phyloP scores from a whole-genome alignment of 768 basidiomycete species.

The Suillus fuscotomentosus region DNA sequence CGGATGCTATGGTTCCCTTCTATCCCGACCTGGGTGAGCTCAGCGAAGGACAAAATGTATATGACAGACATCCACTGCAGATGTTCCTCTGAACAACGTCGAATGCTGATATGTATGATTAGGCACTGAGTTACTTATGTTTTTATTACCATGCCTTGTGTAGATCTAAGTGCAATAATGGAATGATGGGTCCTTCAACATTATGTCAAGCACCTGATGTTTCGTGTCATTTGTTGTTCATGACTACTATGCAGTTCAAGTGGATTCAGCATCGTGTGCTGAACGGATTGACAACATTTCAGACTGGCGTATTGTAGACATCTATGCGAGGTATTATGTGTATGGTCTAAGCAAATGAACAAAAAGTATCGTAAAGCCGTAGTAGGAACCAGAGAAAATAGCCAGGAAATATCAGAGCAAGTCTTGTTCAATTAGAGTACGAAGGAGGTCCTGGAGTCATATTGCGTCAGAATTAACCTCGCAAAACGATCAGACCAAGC shows the following conservation, averaged over 20 bases:
- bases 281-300: not conserved
- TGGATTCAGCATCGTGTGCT: not conserved
- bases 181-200: not conserved
- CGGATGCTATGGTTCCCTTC: slow-evolving; percentile 92
- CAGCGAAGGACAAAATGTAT: slow-evolving; percentile 88
- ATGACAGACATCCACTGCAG: slow-evolving; percentile 81
- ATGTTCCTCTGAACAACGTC: slow-evolving; percentile 62
- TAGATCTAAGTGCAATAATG: slow-evolving; percentile 1
- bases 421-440: slow-evolving; percentile 28
- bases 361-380: not conserved
- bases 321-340: slow-evolving; percentile 2
- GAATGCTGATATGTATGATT: slow-evolving; percentile 5
- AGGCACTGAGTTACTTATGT: slow-evolving; percentile 1
- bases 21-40: slow-evolving; percentile 90
- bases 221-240: not conserved
- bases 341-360: not conserved
- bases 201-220: not conserved
- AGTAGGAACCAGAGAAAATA: not conserved
- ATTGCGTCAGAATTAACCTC: not conserved
- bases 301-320: not conserved
- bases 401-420: not conserved
- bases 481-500: slow-evolving; percentile 20
- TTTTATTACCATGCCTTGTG: not conserved
- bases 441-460: slow-evolving; percentile 38
- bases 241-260: not conserved